A percentile compares a stretch with the other conserved stretches of the same genome.
These are phyloP conservation scores for Pythium volutum DNA, from an alignment of 352 stramenopile species.

Conservation along the genomic window DNA sequence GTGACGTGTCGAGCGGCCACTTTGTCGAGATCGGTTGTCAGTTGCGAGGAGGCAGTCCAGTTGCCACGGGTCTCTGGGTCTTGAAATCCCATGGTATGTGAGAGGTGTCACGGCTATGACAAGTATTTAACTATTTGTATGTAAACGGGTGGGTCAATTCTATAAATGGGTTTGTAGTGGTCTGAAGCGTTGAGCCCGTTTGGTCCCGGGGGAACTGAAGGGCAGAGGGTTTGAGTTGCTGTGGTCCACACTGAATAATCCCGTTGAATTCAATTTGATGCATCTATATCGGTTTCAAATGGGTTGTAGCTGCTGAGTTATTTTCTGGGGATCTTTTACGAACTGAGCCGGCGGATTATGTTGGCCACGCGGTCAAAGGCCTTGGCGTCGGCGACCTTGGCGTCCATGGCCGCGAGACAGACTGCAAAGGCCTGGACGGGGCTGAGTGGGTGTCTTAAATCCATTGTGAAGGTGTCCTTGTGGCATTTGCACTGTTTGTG, in stretches of 20 bases:
- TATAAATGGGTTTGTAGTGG: not conserved
- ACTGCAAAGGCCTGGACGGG: constrained; percentile 88
- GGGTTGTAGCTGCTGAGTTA: not conserved
- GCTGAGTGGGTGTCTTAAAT: constrained; percentile 85
- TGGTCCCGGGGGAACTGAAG: not conserved
- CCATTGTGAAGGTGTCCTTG: constrained; percentile 93
- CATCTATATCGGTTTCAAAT: constrained; percentile 6
- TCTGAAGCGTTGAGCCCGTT: not conserved
- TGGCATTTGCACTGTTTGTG: constrained; percentile 56
- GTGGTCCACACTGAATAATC: constrained; percentile 12
- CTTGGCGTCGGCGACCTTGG: constrained; percentile 58
- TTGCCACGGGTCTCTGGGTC: not conserved
- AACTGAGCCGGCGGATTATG: constrained; percentile 24
- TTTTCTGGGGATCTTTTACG: not conserved
- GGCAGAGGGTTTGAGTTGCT: not conserved
- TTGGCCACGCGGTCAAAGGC: constrained; percentile 45
- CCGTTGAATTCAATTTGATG: not conserved
- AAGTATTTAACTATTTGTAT: not conserved
- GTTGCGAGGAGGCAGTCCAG: constrained; percentile 11
- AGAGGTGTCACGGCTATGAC: not conserved
- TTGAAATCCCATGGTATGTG: not conserved
- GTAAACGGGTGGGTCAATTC: not conserved
- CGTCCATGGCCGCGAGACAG: constrained; percentile 84
- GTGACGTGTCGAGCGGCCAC: constrained; percentile 10
- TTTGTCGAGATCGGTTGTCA: constrained; percentile 1